Conservation (phyloP, 2,329 filamentous ascomycete genomes). For the Trichoderma brevicompactum region DNA sequence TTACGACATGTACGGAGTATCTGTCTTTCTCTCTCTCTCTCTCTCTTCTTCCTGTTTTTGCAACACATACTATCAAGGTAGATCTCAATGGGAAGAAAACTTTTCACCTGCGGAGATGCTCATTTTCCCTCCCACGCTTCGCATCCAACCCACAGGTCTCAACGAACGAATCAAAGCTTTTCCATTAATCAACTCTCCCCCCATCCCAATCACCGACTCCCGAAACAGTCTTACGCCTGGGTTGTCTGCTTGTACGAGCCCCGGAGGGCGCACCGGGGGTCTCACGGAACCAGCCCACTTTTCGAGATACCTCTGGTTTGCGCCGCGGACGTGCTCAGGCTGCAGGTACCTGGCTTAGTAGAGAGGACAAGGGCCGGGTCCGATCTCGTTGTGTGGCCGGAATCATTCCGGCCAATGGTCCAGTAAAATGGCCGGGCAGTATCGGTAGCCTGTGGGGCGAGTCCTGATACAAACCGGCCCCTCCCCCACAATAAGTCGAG, state of each 20-base stretch:
- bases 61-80: background rate
- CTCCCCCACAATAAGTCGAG: slow-evolving; percentile 25
- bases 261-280: slow-evolving; percentile 13
- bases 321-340: background rate
- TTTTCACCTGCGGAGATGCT: background rate
- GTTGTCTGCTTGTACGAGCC: background rate
- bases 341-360: slow-evolving; percentile 19
- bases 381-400: slow-evolving; percentile 41
- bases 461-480: slow-evolving; percentile 21
- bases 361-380: slow-evolving; percentile 33
- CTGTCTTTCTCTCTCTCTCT: background rate
- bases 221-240: background rate
- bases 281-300: slow-evolving; percentile 22
- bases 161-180: slow-evolving; percentile 21
- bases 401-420: slow-evolving; percentile 42
- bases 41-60: background rate
- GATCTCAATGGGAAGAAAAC: background rate
- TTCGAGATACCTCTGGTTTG: slow-evolving; percentile 7
- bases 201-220: slow-evolving; percentile 5
- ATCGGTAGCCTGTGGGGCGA: slow-evolving; percentile 33
- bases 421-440: slow-evolving; percentile 34
- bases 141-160: no score
- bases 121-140: background rate
- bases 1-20: background rate
- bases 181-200: slow-evolving; percentile 19